A percentile compares a stretch with the other conserved stretches of the same genome.
Evolutionary conservation across 2,329 filamentous ascomycete genomes (phyloP).

Genomic region (Pseudogymnoascus destructans): DNA sequence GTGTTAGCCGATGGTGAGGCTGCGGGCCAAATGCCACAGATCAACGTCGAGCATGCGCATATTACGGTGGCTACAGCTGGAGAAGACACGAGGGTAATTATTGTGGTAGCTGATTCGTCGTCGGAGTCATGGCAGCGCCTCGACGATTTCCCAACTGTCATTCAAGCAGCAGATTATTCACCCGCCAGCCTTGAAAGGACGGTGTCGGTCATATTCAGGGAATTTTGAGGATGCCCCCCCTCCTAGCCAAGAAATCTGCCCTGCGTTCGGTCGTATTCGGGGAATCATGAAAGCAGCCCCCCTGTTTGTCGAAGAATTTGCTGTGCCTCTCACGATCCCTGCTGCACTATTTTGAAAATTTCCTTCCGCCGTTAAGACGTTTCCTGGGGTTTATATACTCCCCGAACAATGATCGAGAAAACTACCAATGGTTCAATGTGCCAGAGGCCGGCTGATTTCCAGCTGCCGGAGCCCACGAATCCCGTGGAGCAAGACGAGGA

Average conservation of each 20-base stretch:
- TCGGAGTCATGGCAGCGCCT: not conserved
- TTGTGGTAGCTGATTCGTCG: slow-evolving; percentile 31
- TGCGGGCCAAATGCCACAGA: not conserved
- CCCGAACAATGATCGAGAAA: not conserved
- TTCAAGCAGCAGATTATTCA: slow-evolving; percentile 38
- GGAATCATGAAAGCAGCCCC: not conserved
- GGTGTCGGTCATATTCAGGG: slow-evolving; percentile 39
- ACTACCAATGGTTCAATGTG: not conserved
- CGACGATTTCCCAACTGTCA: slow-evolving; percentile 36
- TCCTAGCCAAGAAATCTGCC: not conserved
- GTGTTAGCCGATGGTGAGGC: slow-evolving; percentile 33
- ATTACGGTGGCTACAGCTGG: slow-evolving; percentile 23
- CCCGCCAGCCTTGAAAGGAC: slow-evolving; percentile 35
- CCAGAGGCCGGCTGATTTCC: not conserved
- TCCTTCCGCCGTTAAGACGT: not conserved
- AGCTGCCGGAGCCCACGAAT: not conserved
- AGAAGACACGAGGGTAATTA: slow-evolving; percentile 37
- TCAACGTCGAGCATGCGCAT: slow-evolving; percentile 15
- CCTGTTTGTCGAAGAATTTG: not conserved
- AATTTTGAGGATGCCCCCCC: slow-evolving; percentile 15
- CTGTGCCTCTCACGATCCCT: not conserved
- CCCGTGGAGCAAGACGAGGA: not conserved
- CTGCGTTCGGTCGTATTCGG: slow-evolving; percentile 1
- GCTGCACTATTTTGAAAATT: not conserved
- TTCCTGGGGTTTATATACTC: not conserved